phyloP scores from a whole-genome alignment of 495 filamentous ascomycete genomes.

The Pseudevernia furfuracea region DNA sequence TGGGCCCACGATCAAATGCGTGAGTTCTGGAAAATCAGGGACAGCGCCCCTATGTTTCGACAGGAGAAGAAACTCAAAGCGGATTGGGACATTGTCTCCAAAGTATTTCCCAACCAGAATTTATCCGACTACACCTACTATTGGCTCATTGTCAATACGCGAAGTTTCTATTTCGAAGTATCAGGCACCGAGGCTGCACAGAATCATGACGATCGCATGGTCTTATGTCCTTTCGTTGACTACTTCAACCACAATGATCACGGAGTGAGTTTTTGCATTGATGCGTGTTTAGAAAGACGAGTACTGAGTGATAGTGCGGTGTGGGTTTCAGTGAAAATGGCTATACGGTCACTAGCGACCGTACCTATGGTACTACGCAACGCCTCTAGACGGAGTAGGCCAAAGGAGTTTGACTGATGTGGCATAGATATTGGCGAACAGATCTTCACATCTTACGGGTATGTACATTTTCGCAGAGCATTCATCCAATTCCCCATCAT shows the following conservation, averaged over 20 bases:
- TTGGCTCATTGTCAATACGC: constrained; percentile 78
- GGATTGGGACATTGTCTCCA: constrained; percentile 51
- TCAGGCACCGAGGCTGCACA: constrained; percentile 43
- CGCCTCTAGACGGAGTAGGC: neutral
- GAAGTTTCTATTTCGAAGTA: constrained; percentile 68
- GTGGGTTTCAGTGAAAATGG: constrained; percentile 51
- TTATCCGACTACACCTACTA: constrained; percentile 55
- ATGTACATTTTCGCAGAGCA: neutral
- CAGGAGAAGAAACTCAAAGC: constrained; percentile 55
- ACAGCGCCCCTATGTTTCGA: constrained; percentile 42
- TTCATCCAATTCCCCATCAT: neutral
- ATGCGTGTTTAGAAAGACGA: neutral
- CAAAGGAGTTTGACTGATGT: constrained; percentile 1
- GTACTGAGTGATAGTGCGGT: constrained; percentile 42
- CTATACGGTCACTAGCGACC: constrained; percentile 53
- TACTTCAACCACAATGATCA: constrained; percentile 73
- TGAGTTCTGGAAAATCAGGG: neutral
- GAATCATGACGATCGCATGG: constrained; percentile 63
- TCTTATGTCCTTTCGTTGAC: constrained; percentile 76
- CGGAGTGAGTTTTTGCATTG: constrained; percentile 30
- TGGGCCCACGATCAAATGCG: constrained; percentile 31
- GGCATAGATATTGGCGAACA: constrained; percentile 53
- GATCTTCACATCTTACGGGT: constrained; percentile 71
- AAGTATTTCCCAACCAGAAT: constrained; percentile 46
- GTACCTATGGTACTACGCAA: constrained; percentile 45